Base-by-base conservation (phyloP, 2,329 filamentous ascomycete species). In the Simplicillium sp. region DNA sequence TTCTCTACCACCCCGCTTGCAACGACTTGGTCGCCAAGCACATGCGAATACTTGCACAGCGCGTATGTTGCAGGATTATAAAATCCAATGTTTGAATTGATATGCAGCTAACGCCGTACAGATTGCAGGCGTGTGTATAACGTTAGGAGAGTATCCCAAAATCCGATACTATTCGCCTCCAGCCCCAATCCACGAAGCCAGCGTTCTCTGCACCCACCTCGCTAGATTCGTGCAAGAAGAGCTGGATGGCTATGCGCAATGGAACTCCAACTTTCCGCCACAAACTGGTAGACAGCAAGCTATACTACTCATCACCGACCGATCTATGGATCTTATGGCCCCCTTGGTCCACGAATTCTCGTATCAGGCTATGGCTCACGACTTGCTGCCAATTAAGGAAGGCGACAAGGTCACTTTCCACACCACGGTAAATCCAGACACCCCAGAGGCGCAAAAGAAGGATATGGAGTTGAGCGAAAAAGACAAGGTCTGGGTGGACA, bases 311-410 rank as follows among this genome's bases (percentile, higher is more conserved):
- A 84, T 98, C 46, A 86, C 88, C 1, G 92, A 97, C 59, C 78
- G 92, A 46, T 87, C 88, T 7, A 92, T 98, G 84, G 92, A 98
- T 59, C 64, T 96, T 3, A 79, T 84, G 65, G 82, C 90, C 0
- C 92, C 92, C 1, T 65, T 97, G 11, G 58, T 97, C 4, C 92
- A 98, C 62, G 92, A 98, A 55, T 96, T 98, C 58, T 96, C 92
- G 11, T 98, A 97, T 59, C 92, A 98, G 62, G 88, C 92, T 38
- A 97, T 98, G 90, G 90, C 87, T 3, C 87, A 96, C 60, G 92
- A 98, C 57, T 68, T 98, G 8, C 67, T 98, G 25, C 84, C 84
- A 1, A 87, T 98, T 55, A 81, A 84, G 52, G 92, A 97, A 40
- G 82, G 77, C 17, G 88, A 95, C 48, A 95, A 92, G 59, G 75